Percentiles rank a stretch among this genome's conserved stretches.
Conservation (phyloP, 2,329 filamentous ascomycete species). For the Fusarium cyanostomum region DNA sequence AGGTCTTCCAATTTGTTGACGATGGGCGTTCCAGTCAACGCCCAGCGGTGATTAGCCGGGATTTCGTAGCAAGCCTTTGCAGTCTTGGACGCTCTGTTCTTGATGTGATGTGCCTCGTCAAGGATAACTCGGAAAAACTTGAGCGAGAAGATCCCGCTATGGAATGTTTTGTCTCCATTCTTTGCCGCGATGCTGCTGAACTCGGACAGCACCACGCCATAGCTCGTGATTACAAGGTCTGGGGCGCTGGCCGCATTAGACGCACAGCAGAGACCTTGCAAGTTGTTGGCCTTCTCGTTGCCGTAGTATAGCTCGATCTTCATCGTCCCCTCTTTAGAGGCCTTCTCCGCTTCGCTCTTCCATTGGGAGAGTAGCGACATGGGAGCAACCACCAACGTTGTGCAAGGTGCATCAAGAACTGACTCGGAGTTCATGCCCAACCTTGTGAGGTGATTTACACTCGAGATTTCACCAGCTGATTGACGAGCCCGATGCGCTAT, state of each 20-base stretch:
- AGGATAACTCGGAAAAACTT: slow-evolving; percentile 96
- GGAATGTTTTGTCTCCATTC: slow-evolving; percentile 70
- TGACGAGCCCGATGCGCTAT: slow-evolving; percentile 53
- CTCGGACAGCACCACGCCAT: slow-evolving; percentile 90
- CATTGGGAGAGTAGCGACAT: slow-evolving; percentile 97
- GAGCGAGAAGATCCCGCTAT: slow-evolving; percentile 85
- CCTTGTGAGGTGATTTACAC: slow-evolving; percentile 70
- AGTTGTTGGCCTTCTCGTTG: slow-evolving; percentile 79
- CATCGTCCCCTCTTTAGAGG: slow-evolving; percentile 83
- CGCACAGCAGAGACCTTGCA: slow-evolving; percentile 80
- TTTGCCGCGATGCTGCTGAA: slow-evolving; percentile 75
- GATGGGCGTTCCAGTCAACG: slow-evolving; percentile 92
- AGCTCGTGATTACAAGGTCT: slow-evolving; percentile 93
- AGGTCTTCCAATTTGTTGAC: slow-evolving; percentile 95
- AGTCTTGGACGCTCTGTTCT: slow-evolving; percentile 89
- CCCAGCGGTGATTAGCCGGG: slow-evolving; percentile 87
- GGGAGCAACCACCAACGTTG: slow-evolving; percentile 93
- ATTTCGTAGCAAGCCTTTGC: slow-evolving; percentile 95
- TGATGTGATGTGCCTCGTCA: slow-evolving; percentile 95
- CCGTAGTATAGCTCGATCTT: slow-evolving; percentile 94
- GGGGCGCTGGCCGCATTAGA: slow-evolving; percentile 80
- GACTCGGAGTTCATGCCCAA: slow-evolving; percentile 65
- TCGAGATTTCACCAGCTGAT: slow-evolving; percentile 45
- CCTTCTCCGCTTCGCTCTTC: slow-evolving; percentile 94
- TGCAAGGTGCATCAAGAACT: slow-evolving; percentile 79